phyloP scores from a whole-genome alignment of 2,329 filamentous ascomycete genomes.

The Rutstroemia sp. region DNA sequence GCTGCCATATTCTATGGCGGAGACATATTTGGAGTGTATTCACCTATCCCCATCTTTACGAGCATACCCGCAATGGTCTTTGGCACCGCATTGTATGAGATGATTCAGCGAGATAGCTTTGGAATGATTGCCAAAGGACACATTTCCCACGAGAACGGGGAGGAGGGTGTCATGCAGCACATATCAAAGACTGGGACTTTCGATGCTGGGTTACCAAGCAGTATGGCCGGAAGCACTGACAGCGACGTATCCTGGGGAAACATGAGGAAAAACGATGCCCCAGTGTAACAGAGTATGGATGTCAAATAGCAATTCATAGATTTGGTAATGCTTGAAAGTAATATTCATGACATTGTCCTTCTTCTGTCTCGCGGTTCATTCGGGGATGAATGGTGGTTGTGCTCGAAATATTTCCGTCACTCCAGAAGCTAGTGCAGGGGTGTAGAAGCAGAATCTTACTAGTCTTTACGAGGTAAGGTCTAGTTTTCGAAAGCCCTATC shows the following conservation, averaged over 20 bases:
- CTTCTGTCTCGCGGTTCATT: no score
- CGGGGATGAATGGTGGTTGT: no score
- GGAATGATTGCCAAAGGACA: conserved; percentile 41
- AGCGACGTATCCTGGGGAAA: neutral
- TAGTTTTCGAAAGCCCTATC: no score
- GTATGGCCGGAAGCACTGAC: neutral
- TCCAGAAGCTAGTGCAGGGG: no score
- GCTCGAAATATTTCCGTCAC: no score
- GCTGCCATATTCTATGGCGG: conserved; percentile 49
- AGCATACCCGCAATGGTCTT: conserved; percentile 51
- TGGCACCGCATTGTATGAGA: conserved; percentile 46
- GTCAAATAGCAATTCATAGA: neutral
- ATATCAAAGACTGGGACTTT: conserved; percentile 32
- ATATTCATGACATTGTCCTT: no score
- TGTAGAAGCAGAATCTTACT: no score
- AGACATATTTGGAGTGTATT: conserved; percentile 43
- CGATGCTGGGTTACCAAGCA: conserved; percentile 9
- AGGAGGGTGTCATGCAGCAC: conserved; percentile 40
- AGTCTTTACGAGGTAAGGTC: no score
- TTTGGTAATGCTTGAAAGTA: no score
- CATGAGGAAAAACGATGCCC: neutral
- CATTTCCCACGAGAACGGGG: conserved; percentile 41
- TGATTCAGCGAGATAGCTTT: conserved; percentile 45
- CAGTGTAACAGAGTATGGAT: neutral
- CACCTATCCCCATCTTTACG: conserved; percentile 46